Evolutionary conservation across 2,329 filamentous ascomycete genomes (phyloP), one percentile per base, ranked within the genome.

Genomic region (Clonostachys solani): DNA sequence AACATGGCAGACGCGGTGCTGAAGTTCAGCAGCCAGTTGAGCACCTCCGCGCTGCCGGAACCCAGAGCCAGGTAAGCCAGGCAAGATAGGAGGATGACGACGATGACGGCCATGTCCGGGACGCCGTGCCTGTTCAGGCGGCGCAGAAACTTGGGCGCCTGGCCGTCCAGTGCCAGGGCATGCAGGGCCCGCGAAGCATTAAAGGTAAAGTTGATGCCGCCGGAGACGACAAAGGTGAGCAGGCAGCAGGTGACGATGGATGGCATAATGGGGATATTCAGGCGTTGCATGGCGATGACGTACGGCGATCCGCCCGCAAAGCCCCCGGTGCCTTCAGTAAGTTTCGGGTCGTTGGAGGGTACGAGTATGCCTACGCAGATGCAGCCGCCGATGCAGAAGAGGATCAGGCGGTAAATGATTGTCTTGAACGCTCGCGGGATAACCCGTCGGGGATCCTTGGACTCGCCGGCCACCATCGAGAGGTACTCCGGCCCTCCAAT

Each of bases 371-470:
- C 82, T 19, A 86, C 75, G 45, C 73, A 76, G 3, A 89, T 68
- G 5, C 81, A 80, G 8, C 83, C 80, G 6, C 86, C 73, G 18
- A 87, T 75, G 65, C 87, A 88, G 65, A 88, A 87, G 1, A 77
- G 58, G 16, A 79, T 72, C 43, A 90, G 75, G 42, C 87, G 81
- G 61, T 83, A 86, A 65, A 88, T 88, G 7, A 89, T 84, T 1
- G 82, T 83, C 56, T 87, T 88, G 68, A 81, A 89, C 1, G 86
- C 86, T 42, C 33, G 45, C 16, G 40, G 36, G 37, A 40, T 13
- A 3, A 15, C 18, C 17, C 17, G 36, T 23, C 23, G 36, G n/a
- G n/a, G 84, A 51, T 84, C 80, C 18, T 38, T 45, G 15, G 43
- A 56, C 59, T 85, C 81, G 36, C 81, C 83, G 17, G 85, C 81